A percentile compares a stretch with the other conserved stretches of the same genome.
These are phyloP conservation scores for Coemansia sp. DNA, from an alignment of 192 early-diverging fungal species.

Conservation along the genomic window DNA sequence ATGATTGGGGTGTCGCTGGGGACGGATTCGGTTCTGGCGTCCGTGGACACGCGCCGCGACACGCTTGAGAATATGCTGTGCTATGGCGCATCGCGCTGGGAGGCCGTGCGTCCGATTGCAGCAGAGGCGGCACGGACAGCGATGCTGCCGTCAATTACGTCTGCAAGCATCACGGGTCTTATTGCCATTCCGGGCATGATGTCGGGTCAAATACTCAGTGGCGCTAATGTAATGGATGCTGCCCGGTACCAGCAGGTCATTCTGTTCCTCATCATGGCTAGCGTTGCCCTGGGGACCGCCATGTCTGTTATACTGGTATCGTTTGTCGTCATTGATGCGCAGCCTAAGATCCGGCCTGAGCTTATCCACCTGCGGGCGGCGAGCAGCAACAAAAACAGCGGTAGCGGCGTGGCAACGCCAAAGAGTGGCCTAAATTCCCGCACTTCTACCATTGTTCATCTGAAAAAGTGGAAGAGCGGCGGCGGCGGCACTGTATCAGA, in stretches of 20 bases:
- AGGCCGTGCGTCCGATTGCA: conserved; percentile 72
- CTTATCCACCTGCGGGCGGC: conserved; percentile 9
- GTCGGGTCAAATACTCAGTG: conserved; percentile 86
- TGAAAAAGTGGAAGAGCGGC: conserved; percentile 30
- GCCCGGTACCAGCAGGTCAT: conserved; percentile 82
- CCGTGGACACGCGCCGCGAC: conserved; percentile 54
- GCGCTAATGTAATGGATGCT: conserved; percentile 74
- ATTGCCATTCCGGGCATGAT: conserved; percentile 91
- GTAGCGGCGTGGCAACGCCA: background rate
- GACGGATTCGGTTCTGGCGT: conserved; percentile 58
- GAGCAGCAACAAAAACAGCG: background rate
- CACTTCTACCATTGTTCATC: conserved; percentile 20
- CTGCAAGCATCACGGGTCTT: conserved; percentile 77
- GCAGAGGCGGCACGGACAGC: conserved; percentile 73
- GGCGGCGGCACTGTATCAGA: background rate
- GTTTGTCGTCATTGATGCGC: conserved; percentile 36
- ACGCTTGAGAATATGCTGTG: conserved; percentile 62
- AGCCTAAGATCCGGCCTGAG: conserved; percentile 37
- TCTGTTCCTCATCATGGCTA: conserved; percentile 83
- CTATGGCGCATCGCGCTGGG: conserved; percentile 84
- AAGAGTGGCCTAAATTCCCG: conserved; percentile 7
- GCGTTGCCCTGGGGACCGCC: conserved; percentile 64
- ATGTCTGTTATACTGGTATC: conserved; percentile 23
- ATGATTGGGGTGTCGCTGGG: conserved; percentile 73
- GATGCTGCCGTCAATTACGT: conserved; percentile 78